phyloP scores from a whole-genome alignment of 768 basidiomycete genomes.

The Rhodotorula paludigena region DNA sequence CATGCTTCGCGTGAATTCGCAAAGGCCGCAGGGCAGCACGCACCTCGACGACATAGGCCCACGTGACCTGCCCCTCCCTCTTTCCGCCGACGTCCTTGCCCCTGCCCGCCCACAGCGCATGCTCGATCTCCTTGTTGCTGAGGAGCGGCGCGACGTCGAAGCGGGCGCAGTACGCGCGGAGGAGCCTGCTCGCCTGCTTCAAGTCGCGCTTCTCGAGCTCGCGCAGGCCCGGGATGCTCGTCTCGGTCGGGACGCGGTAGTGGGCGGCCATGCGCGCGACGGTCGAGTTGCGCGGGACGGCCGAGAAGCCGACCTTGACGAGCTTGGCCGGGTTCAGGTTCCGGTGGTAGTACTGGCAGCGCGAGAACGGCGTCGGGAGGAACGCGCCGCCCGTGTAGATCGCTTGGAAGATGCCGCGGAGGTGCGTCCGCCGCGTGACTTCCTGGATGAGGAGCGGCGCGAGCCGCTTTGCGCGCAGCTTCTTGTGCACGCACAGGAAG shows the following conservation, averaged over 20 bases:
- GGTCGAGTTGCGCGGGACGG: conserved; percentile 77
- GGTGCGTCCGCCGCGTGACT: conserved; percentile 83
- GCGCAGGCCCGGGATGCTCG: conserved; percentile 58
- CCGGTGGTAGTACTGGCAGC: conserved; percentile 80
- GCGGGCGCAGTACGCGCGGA: conserved; percentile 70
- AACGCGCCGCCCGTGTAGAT: conserved; percentile 93
- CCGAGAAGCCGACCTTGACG: conserved; percentile 82
- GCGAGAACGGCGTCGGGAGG: conserved; percentile 85
- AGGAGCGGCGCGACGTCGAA: conserved; percentile 78
- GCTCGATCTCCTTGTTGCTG: conserved; percentile 69
- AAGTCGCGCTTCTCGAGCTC: conserved; percentile 84
- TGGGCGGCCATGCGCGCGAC: conserved; percentile 80
- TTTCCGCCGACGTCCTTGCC: conserved; percentile 58
- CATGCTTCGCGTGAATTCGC: too few species aligned
- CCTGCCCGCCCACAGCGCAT: conserved; percentile 80
- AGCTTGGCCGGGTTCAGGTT: conserved; percentile 86
- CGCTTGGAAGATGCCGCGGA: conserved; percentile 88
- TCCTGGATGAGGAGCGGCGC: conserved; percentile 97
- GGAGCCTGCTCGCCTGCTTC: conserved; percentile 63
- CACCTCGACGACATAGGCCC: conserved; percentile 95
- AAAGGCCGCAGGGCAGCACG: conserved; percentile 30
- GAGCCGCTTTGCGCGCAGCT: conserved; percentile 86
- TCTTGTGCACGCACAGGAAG: conserved; percentile 96
- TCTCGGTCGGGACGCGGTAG: conserved; percentile 61
- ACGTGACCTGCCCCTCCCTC: conserved; percentile 78